Base-by-base conservation (phyloP, 2,329 filamentous ascomycete species). In the Trichothecium sympodiale region DNA sequence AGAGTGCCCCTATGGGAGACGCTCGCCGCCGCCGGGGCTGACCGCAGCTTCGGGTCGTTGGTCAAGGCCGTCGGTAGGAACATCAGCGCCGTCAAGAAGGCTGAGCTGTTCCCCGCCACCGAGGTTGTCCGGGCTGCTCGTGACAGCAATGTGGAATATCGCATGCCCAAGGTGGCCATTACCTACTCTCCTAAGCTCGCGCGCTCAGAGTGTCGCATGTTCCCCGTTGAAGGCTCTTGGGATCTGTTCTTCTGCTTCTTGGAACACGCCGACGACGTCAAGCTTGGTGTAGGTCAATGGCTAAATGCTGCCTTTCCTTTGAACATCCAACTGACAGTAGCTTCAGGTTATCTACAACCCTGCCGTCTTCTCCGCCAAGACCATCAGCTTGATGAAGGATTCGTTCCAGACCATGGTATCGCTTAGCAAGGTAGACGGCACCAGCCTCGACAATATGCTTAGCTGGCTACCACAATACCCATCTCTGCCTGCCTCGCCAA, bases 61-160 rank as follows among this genome's bases (percentile, higher is more conserved):
- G 40, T 42, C 12, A 31, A 38, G 5, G 38, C 38, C 4, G 33
- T 42, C 17, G 35, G 40, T 3, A 40, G 38, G 35, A 40, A 42
- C 23, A 28, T 42, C 26, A 40, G 40, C 25, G 38, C 38, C 4
- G 40, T 42, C 12, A 42, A 42, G 12, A 42, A 30, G 32, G 31
- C 40, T 3, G 38, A 42, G 35, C n/a, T 38, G 3, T 38, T 42
- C 30, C 29, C 40, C 2, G 38, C 35, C 6, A 31, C 36, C 15
- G 40, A 42, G 10, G 23, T 42, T 7, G 35, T 31, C 8, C 34
- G 35, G 14, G 26, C 30, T 16, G 40, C 29, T 18, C 34, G 38
- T 6, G 36, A 33, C 12, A 30, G 26, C 10, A 31, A 36, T 20
- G 29, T 40, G 10, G 35, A 42, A n/a, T 42, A 42, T 6, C 29